Conservation (phyloP, 441 rosid species). For the Biscutella laevigata region DNA sequence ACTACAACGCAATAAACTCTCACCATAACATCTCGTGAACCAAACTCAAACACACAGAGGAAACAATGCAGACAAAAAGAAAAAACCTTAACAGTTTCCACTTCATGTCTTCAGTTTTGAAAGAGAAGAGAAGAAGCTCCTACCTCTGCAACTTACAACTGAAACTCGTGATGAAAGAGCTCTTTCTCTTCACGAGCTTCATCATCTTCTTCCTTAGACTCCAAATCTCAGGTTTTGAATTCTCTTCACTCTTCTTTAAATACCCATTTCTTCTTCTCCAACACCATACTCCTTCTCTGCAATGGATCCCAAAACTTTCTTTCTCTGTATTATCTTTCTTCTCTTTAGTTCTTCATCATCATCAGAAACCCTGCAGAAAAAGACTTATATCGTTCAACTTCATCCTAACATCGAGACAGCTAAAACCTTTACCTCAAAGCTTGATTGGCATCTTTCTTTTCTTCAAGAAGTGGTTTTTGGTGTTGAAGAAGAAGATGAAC, state of each 20-base stretch:
- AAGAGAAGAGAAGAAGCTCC: slow-evolving; percentile 27
- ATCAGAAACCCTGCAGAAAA: slow-evolving; percentile 24
- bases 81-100: slow-evolving; percentile 18
- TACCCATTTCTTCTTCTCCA: slow-evolving; percentile 30
- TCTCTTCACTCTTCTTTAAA: slow-evolving; percentile 50
- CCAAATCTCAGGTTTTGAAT: slow-evolving; percentile 29
- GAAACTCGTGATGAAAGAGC: slow-evolving; percentile 96
- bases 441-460: slow-evolving; percentile 77
- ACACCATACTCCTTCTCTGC: slow-evolving; percentile 34
- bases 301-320: slow-evolving; percentile 32
- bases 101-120: slow-evolving; percentile 16
- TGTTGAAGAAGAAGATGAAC: slow-evolving; percentile 20
- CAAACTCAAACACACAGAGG: too few species aligned
- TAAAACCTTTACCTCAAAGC: slow-evolving; percentile 37
- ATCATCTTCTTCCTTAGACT: slow-evolving; percentile 36
- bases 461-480: slow-evolving; percentile 35
- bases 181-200: slow-evolving; percentile 81
- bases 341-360: slow-evolving; percentile 32
- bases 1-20: too few species aligned
- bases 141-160: slow-evolving; percentile 35
- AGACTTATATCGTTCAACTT: slow-evolving; percentile 78
- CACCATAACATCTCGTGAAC: too few species aligned
- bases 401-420: slow-evolving; percentile 45
- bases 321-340: slow-evolving; percentile 25
- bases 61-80: too few species aligned